Evolutionary conservation across 2,329 filamentous ascomycete genomes (phyloP).

Genomic region (Fusarium beomiforme): DNA sequence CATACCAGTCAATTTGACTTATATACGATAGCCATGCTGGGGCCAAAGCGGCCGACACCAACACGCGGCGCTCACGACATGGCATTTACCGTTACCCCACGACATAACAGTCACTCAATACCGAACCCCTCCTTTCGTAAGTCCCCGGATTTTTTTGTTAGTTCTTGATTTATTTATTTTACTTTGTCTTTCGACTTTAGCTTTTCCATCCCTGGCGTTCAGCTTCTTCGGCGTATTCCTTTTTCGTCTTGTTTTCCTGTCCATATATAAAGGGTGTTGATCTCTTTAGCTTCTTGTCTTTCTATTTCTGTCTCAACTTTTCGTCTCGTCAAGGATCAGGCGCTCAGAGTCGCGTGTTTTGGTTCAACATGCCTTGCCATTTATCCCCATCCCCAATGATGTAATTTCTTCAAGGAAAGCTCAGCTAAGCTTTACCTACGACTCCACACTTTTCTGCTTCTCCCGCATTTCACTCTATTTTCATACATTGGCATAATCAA

Average conservation of each 20-base stretch:
- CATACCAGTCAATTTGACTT: conserved; percentile 2
- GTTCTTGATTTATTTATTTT: neutral
- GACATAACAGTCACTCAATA: conserved; percentile 44
- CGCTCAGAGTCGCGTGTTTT: neutral
- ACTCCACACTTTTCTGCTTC: conserved; percentile 33
- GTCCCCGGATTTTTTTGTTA: conserved; percentile 37
- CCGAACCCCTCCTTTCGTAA: conserved; percentile 64
- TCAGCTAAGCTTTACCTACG: conserved; percentile 30
- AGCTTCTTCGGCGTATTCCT: conserved; percentile 13
- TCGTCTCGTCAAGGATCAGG: neutral
- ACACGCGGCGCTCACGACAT: conserved; percentile 26
- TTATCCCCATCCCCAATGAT: conserved; percentile 30
- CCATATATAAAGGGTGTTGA: neutral
- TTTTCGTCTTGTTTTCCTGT: neutral
- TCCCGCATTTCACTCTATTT: conserved; percentile 26
- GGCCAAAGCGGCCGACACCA: conserved; percentile 33
- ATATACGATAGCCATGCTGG: conserved; percentile 31
- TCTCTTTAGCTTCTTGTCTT: neutral
- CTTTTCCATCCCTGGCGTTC: conserved; percentile 2
- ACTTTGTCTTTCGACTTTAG: neutral
- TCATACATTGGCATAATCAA: conserved; percentile 4
- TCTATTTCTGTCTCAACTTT: neutral
- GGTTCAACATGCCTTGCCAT: neutral
- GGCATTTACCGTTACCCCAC: conserved; percentile 24
- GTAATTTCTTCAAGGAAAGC: conserved; percentile 34